phyloP scores from a whole-genome alignment of 2,329 filamentous ascomycete genomes.

The Xylariales sp. region DNA sequence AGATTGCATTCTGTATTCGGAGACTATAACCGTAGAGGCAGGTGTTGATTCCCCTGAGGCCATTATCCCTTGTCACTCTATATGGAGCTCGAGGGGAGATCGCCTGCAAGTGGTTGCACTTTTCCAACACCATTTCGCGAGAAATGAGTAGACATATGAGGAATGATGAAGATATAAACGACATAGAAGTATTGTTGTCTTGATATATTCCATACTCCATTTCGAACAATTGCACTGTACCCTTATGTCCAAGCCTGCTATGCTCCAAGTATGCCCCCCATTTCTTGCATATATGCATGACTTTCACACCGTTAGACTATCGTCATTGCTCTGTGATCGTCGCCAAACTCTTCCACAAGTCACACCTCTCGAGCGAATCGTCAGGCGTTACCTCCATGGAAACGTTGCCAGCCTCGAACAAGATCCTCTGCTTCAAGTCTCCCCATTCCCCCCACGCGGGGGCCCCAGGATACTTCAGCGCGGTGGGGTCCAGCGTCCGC shows the following conservation, averaged over 20 bases:
- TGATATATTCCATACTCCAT: too few species aligned
- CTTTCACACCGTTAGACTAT: too few species aligned
- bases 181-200: too few species aligned
- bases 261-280: too few species aligned
- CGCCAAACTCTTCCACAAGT: constrained; percentile 36
- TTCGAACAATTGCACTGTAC: too few species aligned
- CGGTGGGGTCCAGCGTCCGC: constrained; percentile 39
- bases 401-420: constrained; percentile 35
- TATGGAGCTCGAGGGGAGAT: constrained; percentile 35
- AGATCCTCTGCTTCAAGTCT: constrained; percentile 24
- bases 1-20: constrained; percentile 9
- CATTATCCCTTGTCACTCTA: constrained; percentile 35
- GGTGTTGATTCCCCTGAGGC: constrained; percentile 14
- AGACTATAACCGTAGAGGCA: neutral
- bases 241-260: too few species aligned
- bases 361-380: constrained; percentile 33
- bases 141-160: neutral
- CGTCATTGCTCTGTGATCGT: constrained; percentile 27
- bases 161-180: constrained; percentile 4
- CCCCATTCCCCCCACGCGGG: constrained; percentile 39
- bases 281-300: too few species aligned
- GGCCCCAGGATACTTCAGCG: constrained; percentile 24
- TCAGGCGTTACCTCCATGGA: constrained; percentile 34
- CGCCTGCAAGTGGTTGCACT: constrained; percentile 31
- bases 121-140: constrained; percentile 18